phyloP scores from a whole-genome alignment of 495 filamentous ascomycete species.

The Delitschia confertaspora region DNA sequence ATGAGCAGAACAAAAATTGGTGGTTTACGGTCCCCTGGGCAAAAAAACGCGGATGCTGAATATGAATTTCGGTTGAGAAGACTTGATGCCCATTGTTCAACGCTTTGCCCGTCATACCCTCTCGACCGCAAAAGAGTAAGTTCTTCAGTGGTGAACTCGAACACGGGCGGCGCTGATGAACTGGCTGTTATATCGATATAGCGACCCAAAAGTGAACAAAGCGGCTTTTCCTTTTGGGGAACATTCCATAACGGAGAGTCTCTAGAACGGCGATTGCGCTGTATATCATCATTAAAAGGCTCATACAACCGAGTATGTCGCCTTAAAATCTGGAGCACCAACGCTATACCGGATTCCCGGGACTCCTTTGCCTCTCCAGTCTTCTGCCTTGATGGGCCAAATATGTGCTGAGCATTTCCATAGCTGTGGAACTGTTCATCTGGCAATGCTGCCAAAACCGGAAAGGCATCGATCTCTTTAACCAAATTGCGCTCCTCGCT shows the following conservation, averaged over 20 bases:
- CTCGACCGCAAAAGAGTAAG: background rate
- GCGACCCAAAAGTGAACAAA: constrained; percentile 13
- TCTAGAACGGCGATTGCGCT: too few relatives aligned
- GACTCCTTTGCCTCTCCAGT: too few relatives aligned
- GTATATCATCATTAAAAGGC: too few relatives aligned
- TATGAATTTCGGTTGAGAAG: constrained; percentile 2
- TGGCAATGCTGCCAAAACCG: too few relatives aligned
- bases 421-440: too few relatives aligned
- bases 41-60: constrained; percentile 4
- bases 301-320: too few relatives aligned
- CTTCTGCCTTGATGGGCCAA: too few relatives aligned
- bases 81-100: constrained; percentile 7
- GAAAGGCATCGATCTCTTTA: too few relatives aligned
- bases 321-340: too few relatives aligned
- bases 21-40: background rate
- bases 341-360: too few relatives aligned
- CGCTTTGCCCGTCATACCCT: constrained; percentile 8
- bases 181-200: constrained; percentile 2
- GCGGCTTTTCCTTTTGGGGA: constrained; percentile 1
- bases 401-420: too few relatives aligned
- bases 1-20: constrained; percentile 25
- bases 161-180: background rate
- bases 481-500: too few relatives aligned
- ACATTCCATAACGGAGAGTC: background rate
- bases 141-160: constrained; percentile 4